A percentile compares a stretch with the other conserved stretches of the same genome.
Evolutionary conservation across 768 basidiomycete species (phyloP).

Genomic region (Candolleomyces eurysporus): DNA sequence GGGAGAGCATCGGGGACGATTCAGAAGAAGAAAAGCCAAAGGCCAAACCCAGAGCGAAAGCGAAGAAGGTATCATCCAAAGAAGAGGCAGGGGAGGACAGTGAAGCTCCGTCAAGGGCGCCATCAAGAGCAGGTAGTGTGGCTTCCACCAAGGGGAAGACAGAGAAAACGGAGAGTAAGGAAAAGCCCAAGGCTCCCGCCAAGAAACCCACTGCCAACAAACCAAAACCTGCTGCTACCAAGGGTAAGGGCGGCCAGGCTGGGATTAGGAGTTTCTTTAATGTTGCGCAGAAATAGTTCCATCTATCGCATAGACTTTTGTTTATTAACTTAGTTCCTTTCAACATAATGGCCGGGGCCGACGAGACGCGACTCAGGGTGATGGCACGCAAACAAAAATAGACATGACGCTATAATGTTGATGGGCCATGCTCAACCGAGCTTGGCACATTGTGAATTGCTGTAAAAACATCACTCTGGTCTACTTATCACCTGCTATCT

Average conservation of each 20-base stretch:
- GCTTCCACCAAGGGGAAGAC: neutral
- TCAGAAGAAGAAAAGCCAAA: conserved; percentile 34
- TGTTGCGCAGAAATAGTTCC: neutral
- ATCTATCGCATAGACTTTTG: neutral
- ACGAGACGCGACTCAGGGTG: neutral
- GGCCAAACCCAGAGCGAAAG: neutral
- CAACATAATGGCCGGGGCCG: neutral
- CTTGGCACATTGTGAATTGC: too few species aligned
- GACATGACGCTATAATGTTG: too few species aligned
- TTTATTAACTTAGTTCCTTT: neutral
- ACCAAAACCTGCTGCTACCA: neutral
- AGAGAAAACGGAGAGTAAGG: neutral
- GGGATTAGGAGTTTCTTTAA: conserved; percentile 4
- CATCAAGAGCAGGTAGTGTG: neutral
- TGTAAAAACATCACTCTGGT: too few species aligned
- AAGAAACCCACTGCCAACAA: neutral
- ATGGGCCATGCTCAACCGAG: too few species aligned
- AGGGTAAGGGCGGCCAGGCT: neutral
- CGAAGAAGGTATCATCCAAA: neutral
- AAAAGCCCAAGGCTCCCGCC: neutral
- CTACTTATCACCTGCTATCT: too few species aligned
- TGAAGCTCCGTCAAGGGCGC: neutral
- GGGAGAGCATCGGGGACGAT: conserved; percentile 74
- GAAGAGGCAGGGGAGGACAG: neutral
- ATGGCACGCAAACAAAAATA: too few species aligned